Percentiles rank a stretch among this genome's conserved stretches.
Conservation (phyloP, 1,284 basidiomycete genomes). For the Puccinia horiana region DNA sequence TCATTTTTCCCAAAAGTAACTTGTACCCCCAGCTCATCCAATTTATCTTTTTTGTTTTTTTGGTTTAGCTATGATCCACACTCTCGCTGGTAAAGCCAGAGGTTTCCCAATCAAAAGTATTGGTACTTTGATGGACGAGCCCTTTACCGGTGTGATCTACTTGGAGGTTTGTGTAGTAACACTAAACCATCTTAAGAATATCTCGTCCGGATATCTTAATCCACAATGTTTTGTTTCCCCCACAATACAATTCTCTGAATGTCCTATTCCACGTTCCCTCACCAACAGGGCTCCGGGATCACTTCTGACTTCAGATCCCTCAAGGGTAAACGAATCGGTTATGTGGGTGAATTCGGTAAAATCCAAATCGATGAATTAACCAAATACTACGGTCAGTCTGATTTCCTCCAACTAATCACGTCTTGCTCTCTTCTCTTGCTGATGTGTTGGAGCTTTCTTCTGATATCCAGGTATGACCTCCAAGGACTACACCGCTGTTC, state of each 20-base stretch:
- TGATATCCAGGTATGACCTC: conserved; percentile 54
- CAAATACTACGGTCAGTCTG: conserved; percentile 53
- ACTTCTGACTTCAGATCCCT: conserved; percentile 59
- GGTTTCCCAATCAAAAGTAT: conserved; percentile 59
- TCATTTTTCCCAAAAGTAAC: neutral
- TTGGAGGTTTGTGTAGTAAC: conserved; percentile 53
- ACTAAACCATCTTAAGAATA: neutral
- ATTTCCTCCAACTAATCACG: neutral
- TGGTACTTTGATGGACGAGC: conserved; percentile 59
- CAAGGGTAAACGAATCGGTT: conserved; percentile 60
- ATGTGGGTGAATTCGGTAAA: conserved; percentile 61
- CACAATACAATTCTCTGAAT: too few species aligned
- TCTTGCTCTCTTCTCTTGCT: neutral
- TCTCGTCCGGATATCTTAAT: neutral
- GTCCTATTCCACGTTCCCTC: neutral
- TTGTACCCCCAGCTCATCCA: neutral
- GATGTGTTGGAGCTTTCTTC: neutral
- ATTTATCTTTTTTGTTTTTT: neutral
- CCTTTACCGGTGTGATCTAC: conserved; percentile 60
- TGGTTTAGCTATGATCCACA: conserved; percentile 56
- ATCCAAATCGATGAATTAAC: conserved; percentile 60
- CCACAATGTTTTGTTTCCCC: neutral
- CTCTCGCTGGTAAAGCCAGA: conserved; percentile 59
- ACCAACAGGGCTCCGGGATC: conserved; percentile 56
- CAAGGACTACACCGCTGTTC: conserved; percentile 59